Evolutionary conservation across 2,329 filamentous ascomycete genomes (phyloP).

Genomic region (Bipolaris cookei): DNA sequence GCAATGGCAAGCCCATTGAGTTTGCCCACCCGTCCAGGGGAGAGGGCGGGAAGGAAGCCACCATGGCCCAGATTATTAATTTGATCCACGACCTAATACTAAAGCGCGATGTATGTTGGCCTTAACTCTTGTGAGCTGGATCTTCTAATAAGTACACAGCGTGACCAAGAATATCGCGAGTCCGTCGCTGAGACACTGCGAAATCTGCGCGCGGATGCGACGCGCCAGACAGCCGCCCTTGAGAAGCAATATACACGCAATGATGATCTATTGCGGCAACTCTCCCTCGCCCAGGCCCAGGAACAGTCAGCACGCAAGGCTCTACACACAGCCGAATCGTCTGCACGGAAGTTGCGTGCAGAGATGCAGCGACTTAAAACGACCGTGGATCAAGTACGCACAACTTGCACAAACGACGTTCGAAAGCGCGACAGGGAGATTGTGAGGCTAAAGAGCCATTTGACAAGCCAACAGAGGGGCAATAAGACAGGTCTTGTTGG

Average conservation of each 20-base stretch:
- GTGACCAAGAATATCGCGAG: constrained; percentile 88
- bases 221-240: constrained; percentile 74
- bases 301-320: constrained; percentile 73
- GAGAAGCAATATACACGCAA: constrained; percentile 62
- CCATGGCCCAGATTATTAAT: constrained; percentile 87
- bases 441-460: constrained; percentile 84
- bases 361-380: constrained; percentile 81
- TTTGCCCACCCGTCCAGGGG: constrained; percentile 75
- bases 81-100: constrained; percentile 92
- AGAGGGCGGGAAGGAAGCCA: constrained; percentile 67
- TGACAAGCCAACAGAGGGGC: constrained; percentile 67
- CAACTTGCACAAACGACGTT: constrained; percentile 87
- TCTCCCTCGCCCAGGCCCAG: constrained; percentile 69
- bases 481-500: constrained; percentile 55
- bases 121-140: neutral
- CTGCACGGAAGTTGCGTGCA: constrained; percentile 78
- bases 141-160: constrained; percentile 58
- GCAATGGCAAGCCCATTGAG: constrained; percentile 74
- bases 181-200: constrained; percentile 79
- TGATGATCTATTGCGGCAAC: constrained; percentile 62
- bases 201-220: constrained; percentile 73
- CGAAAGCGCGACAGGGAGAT: constrained; percentile 89
- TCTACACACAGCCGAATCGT: constrained; percentile 74
- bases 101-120: constrained; percentile 75
- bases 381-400: constrained; percentile 80